Conservation (phyloP, 2,329 filamentous ascomycete genomes). For the Didymosphaeria variabile region DNA sequence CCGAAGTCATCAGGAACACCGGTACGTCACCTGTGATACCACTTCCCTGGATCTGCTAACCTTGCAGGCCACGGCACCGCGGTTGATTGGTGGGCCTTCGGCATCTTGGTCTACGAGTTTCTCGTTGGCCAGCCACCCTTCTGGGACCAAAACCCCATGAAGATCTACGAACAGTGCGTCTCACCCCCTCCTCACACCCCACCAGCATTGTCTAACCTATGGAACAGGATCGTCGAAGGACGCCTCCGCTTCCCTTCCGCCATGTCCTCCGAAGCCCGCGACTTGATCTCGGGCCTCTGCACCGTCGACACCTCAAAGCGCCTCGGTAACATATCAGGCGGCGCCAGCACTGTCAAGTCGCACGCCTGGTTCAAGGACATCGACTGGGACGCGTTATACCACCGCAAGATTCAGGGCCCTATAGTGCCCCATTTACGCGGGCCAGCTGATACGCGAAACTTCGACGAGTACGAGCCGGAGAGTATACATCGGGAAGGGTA, state of each 20-base stretch:
- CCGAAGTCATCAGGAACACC: conserved; percentile 85
- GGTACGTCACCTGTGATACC: conserved; percentile 53
- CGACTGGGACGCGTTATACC: conserved; percentile 77
- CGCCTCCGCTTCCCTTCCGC: conserved; percentile 76
- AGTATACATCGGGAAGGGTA: conserved; percentile 72
- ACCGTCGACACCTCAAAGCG: conserved; percentile 80
- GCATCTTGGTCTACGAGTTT: conserved; percentile 85
- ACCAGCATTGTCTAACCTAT: not conserved
- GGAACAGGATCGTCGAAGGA: conserved; percentile 76
- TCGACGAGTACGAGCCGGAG: conserved; percentile 84
- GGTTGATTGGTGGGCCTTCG: conserved; percentile 89
- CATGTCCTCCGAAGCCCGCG: conserved; percentile 74
- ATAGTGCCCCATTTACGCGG: conserved; percentile 79
- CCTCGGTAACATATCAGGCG: conserved; percentile 80
- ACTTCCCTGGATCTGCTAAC: conserved; percentile 27
- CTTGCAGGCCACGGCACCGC: conserved; percentile 68
- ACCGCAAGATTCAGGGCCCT: conserved; percentile 71
- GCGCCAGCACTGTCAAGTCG: conserved; percentile 74
- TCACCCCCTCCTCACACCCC: not conserved
- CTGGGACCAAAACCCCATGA: conserved; percentile 86
- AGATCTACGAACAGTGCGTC: conserved; percentile 76
- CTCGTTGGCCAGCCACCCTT: conserved; percentile 86
- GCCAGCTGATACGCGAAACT: conserved; percentile 80
- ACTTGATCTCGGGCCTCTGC: conserved; percentile 79
- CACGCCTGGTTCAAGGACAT: conserved; percentile 79